Conservation (phyloP, 371 early-diverging fungal species). For the Smittium culicis region DNA sequence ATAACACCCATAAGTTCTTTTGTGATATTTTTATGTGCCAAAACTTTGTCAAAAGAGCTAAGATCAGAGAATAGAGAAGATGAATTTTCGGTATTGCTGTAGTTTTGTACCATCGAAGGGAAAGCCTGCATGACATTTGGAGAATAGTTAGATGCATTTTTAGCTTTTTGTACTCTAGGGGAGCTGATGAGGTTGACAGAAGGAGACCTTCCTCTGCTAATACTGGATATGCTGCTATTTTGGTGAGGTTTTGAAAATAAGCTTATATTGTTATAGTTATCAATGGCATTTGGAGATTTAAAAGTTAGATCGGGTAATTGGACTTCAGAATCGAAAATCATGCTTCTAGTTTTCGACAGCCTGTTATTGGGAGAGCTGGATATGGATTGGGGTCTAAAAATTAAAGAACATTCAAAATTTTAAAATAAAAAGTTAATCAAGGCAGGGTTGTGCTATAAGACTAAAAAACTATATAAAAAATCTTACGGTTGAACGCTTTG, state of each 20-base stretch:
- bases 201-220: too few relatives aligned
- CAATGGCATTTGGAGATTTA: neutral
- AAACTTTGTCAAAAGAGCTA: neutral
- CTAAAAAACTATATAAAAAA: too few relatives aligned
- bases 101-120: neutral
- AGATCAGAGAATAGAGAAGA: neutral
- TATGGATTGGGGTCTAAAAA: too few relatives aligned
- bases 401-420: too few relatives aligned
- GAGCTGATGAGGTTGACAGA: neutral
- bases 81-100: neutral
- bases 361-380: too few relatives aligned
- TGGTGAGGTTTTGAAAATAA: neutral
- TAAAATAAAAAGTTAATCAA: too few relatives aligned
- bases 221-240: too few relatives aligned
- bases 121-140: neutral
- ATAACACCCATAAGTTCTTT: neutral
- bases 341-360: neutral
- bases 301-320: too few relatives aligned
- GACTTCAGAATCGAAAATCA: neutral
- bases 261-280: neutral
- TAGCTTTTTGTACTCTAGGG: neutral
- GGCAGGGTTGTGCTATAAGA: too few relatives aligned
- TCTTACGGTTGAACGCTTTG: neutral
- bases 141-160: neutral
- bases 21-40: neutral